Evolutionary conservation across 306 rosid genomes (phyloP).

Genomic region (Cucurbita ficifolia): DNA sequence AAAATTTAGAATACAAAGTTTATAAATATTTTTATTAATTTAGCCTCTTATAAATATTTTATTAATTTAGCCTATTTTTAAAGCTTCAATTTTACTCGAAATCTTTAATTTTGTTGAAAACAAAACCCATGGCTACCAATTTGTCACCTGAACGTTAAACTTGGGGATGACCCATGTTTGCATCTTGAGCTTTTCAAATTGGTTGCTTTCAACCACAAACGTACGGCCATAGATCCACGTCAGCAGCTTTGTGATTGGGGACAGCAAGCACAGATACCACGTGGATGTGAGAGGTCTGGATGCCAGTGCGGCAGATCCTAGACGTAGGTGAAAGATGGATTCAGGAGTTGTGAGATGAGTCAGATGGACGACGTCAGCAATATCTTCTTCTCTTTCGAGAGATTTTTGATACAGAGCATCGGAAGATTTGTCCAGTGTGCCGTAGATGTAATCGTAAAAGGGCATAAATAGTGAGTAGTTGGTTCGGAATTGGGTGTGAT

Average conservation of each 20-base stretch:
- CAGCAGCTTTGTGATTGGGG: constrained; percentile 20
- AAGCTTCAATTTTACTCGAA: not conserved
- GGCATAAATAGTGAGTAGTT: constrained; percentile 29
- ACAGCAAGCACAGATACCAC: constrained; percentile 22
- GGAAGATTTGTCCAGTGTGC: constrained; percentile 9
- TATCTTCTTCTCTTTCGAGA: not conserved
- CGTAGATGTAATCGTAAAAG: constrained; percentile 19
- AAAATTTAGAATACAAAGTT: no score
- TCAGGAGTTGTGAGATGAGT: constrained; percentile 19
- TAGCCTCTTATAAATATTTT: no score
- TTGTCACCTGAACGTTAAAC: not conserved
- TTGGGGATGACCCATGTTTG: constrained; percentile 31
- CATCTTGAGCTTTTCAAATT: constrained; percentile 1
- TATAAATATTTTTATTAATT: no score
- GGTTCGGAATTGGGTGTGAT: constrained; percentile 31
- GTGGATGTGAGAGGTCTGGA: constrained; percentile 8
- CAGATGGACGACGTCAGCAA: constrained; percentile 20
- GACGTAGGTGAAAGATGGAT: constrained; percentile 20
- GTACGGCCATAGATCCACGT: constrained; percentile 9
- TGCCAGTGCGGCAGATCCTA: constrained; percentile 20
- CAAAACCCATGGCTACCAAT: no score
- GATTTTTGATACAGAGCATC: constrained; percentile 10
- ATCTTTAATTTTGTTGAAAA: not conserved
- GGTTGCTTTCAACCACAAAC: constrained; percentile 12
- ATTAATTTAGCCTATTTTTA: no score